Base-by-base conservation (phyloP, 192 early-diverging fungal genomes). In the Rhizophlyctis rosea region DNA sequence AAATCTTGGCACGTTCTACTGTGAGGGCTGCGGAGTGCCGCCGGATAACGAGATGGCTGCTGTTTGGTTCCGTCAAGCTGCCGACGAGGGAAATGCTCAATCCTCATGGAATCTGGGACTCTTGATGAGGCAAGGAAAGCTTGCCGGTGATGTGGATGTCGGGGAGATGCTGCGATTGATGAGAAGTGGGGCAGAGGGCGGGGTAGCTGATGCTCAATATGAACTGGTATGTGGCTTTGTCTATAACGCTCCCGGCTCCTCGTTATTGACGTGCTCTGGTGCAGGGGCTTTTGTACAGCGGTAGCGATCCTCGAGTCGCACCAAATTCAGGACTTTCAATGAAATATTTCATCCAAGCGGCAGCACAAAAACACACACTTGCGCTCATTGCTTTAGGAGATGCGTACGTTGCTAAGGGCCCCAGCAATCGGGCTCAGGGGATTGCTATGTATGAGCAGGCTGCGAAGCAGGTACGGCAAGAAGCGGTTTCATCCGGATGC, bases 51-150 rank as follows among this genome's bases (percentile, higher is more conserved):
- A 7, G 9, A 7, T 13, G 18, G 39, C 39, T 18, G 39, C 18
- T 7, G 39, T 44, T 18, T 44, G 39, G 39, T 44, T 13, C 39
- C 39, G 39, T 44, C 7, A 44, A 44, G 39, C 39, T 7, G 7
- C 39, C 39, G 39, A 44, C 39, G 39, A 13, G 39, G 39, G 39
- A 44, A 44, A 13, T 7, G 39, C 39, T 13, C 9, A 44, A 18
- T 7, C 39, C 9, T 44, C 39, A 18, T 44, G 7, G 7, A 18
- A 44, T 18, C 39, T 44, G 7, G 55, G n/a, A 4, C 16, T 25
- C 9, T 11, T n/a, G 59, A 64, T 32, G 9, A 34, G 24, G 35
- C n/a, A 32, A 7, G 58, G 62, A 35, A 9, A 64, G 18, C n/a
- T n/a, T n/a, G 59, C 54, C 32, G 29, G 13, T 11, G 55, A 57